Evolutionary conservation across 2,329 filamentous ascomycete genomes (phyloP).

Genomic region (Ceratocystis alfenasii): DNA sequence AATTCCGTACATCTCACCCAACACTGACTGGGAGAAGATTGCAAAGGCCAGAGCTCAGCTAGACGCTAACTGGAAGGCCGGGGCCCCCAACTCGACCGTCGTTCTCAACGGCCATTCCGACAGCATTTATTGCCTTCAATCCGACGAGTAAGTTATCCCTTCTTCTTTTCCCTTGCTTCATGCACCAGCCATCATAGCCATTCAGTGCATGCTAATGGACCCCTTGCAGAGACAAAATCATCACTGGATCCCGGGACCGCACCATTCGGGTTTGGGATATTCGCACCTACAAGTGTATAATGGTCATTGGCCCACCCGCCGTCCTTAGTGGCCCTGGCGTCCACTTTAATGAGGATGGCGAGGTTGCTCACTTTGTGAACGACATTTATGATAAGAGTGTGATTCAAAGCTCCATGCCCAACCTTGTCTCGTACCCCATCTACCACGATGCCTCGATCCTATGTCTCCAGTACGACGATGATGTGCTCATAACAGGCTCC

Average conservation of each 20-base stretch:
- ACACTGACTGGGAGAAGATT: constrained; percentile 75
- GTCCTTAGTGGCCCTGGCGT: constrained; percentile 44
- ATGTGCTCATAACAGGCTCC: constrained; percentile 88
- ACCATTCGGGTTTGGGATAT: constrained; percentile 96
- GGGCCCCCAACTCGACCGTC: constrained; percentile 59
- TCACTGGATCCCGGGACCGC: constrained; percentile 88
- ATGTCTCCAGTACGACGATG: constrained; percentile 86
- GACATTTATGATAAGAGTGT: constrained; percentile 35
- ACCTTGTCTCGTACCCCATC: constrained; percentile 44
- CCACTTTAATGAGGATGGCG: constrained; percentile 40
- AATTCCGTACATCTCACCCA: constrained; percentile 42
- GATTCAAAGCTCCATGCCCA: constrained; percentile 37
- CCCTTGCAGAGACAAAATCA: constrained; percentile 67
- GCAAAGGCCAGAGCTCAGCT: constrained; percentile 67
- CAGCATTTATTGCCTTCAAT: constrained; percentile 95
- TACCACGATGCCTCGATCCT: constrained; percentile 89
- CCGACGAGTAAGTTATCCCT: constrained; percentile 63
- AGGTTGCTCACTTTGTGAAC: constrained; percentile 44
- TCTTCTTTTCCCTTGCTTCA: background rate
- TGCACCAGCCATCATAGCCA: background rate
- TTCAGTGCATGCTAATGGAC: constrained; percentile 28
- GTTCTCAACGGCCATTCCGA: constrained; percentile 91
- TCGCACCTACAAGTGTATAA: constrained; percentile 69
- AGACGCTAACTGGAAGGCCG: constrained; percentile 65
- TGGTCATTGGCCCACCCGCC: constrained; percentile 71